Conservation (phyloP, 192 early-diverging fungal species). For the Spizellomyces punctatus region DNA sequence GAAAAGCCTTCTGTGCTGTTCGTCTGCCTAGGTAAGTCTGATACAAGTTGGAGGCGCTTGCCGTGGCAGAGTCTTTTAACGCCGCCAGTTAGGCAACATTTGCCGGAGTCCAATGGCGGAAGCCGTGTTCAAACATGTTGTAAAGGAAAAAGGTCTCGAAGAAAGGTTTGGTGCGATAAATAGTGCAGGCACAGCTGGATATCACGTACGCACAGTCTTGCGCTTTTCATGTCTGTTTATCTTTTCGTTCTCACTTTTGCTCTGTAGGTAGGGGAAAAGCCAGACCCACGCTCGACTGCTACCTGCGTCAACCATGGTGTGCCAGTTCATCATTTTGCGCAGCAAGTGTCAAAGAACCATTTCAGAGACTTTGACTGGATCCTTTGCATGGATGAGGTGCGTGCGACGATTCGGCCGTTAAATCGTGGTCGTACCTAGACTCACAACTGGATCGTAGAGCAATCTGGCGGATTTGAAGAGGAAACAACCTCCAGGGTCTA, state of each 20-base stretch:
- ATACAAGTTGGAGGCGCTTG: too few relatives aligned
- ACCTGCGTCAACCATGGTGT: constrained; percentile 75
- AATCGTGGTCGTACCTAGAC: background rate
- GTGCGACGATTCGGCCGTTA: background rate
- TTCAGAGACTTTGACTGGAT: constrained; percentile 81
- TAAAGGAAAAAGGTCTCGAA: constrained; percentile 59
- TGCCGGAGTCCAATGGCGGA: constrained; percentile 86
- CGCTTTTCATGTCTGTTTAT: background rate
- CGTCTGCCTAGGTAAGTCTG: constrained; percentile 36
- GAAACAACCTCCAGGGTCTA: constrained; percentile 43
- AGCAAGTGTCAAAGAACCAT: constrained; percentile 65
- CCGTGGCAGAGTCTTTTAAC: too few relatives aligned
- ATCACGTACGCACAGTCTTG: constrained; percentile 59
- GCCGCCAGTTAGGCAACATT: constrained; percentile 77
- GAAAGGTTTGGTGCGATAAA: constrained; percentile 70
- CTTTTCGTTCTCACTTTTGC: background rate
- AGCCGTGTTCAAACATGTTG: constrained; percentile 80
- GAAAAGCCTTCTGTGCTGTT: constrained; percentile 44
- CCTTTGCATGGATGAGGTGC: constrained; percentile 84
- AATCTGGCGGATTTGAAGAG: constrained; percentile 68
- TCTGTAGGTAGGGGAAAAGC: constrained; percentile 59
- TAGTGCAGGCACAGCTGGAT: constrained; percentile 82
- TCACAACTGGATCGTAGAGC: constrained; percentile 5
- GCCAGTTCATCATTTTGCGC: constrained; percentile 72
- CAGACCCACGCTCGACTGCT: constrained; percentile 68